These are phyloP conservation scores for Geotrichum australiense DNA, from an alignment of 1,139 yeast genomes.

Conservation along the genomic window DNA sequence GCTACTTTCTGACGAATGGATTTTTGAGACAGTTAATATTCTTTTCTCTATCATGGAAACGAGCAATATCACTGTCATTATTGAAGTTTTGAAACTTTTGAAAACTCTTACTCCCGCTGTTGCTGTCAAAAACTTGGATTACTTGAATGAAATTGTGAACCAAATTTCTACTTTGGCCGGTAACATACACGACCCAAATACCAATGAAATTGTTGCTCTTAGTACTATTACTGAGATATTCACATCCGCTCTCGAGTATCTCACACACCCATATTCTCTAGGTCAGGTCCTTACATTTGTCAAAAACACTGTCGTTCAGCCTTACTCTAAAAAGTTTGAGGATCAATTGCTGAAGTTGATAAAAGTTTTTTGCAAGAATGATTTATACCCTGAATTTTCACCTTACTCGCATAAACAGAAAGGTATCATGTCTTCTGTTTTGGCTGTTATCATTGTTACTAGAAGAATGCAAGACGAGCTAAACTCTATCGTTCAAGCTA, in stretches of 20 bases:
- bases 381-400: too few relatives aligned
- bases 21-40: constrained; percentile 19
- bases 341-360: constrained; percentile 7
- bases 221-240: constrained; percentile 8
- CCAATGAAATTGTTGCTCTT: constrained; percentile 8
- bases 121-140: constrained; percentile 1
- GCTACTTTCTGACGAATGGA: constrained; percentile 20
- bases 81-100: constrained; percentile 26
- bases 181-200: background rate
- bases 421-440: constrained; percentile 19
- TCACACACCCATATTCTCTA: background rate
- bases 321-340: constrained; percentile 5
- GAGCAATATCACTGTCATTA: constrained; percentile 25
- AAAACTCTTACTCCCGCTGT: constrained; percentile 19
- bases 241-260: constrained; percentile 3
- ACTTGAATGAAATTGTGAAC: background rate
- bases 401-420: background rate
- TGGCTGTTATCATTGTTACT: constrained; percentile 16
- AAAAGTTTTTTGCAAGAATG: too few relatives aligned
- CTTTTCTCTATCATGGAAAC: constrained; percentile 23
- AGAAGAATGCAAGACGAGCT: constrained; percentile 10
- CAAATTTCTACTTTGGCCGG: constrained; percentile 1
- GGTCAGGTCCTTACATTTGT: constrained; percentile 7
- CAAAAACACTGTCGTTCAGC: constrained; percentile 4
- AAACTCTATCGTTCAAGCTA: constrained; percentile 5